Evolutionary conservation across 164 flowering plant species (phyloP), one percentile per base, ranked within the genome.

Genomic region (Nymphaea thermarum): DNA sequence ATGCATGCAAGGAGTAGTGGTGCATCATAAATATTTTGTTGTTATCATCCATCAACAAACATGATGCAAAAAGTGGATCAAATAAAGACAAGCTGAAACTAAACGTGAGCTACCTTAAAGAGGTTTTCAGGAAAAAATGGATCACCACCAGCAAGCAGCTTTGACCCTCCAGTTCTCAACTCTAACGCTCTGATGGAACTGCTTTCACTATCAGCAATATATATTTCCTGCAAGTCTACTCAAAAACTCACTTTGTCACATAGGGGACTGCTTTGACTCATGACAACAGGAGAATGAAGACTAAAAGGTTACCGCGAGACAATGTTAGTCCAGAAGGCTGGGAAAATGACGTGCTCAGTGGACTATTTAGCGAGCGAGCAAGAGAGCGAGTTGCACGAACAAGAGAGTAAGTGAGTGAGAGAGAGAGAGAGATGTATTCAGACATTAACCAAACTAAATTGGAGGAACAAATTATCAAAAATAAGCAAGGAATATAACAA

Each of bases 201-300:
- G 82, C 98, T 93, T 78, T 93, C 98, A 77, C 97, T 93, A 76
- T 93, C 98, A 67, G 97, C 98, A 72, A 93, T 74, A 73, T 82
- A 91, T 6, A 81, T 62, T 78, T 85, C 96, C 79, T 68, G 85
- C 63, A 73, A 62, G 74, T 87, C 98, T 93, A 72, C 42, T 74
- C 62, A 4, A 53, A 16, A 15, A 0, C 53, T 10, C 11, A 5
- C 53, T 5, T 45, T 5, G 11, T 45, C 5, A 45, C 7, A 45
- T 45, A 45, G 11, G 7, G 2, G 1, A 45, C 5, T 10, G 5
- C 53, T 45, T 43, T n/a, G 41, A 12, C 17, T 62, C 2, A 17
- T 1, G 43, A 18, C 41, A 64, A 42, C 7, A 17, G 15, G 8
- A 72, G 44, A 43, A 17, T 44, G 36, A 42, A 53, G 11, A 44